phyloP scores from a whole-genome alignment of 805 yeast genomes.

The Teunomyces cretensis region DNA sequence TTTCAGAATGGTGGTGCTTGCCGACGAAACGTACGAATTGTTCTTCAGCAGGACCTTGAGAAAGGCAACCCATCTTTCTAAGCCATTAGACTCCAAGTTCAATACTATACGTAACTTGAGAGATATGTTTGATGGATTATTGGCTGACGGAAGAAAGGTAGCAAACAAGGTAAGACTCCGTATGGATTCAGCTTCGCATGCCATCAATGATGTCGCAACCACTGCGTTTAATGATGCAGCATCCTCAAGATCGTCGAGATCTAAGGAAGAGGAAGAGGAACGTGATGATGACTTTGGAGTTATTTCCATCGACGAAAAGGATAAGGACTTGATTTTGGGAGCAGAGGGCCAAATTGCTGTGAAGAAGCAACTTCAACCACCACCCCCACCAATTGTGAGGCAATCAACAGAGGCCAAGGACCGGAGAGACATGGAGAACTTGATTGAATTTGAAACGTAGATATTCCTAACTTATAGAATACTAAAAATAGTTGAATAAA shows the following conservation, averaged over 20 bases:
- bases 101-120: constrained; percentile 62
- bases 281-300: constrained; percentile 46
- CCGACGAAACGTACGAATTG: constrained; percentile 89
- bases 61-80: constrained; percentile 64
- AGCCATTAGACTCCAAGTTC: constrained; percentile 47
- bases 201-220: constrained; percentile 12
- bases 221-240: constrained; percentile 12
- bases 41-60: constrained; percentile 72
- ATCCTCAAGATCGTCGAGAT: constrained; percentile 29
- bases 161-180: constrained; percentile 87
- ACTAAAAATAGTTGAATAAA: background rate
- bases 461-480: background rate
- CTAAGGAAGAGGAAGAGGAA: constrained; percentile 44
- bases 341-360: constrained; percentile 45
- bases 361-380: constrained; percentile 3
- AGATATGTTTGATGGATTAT: constrained; percentile 85
- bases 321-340: constrained; percentile 49
- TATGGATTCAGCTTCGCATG: constrained; percentile 63
- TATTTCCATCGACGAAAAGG: constrained; percentile 40
- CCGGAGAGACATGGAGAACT: constrained; percentile 19
- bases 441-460: constrained; percentile 47
- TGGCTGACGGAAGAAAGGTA: constrained; percentile 90
- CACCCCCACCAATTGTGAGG: constrained; percentile 1
- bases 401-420: background rate
- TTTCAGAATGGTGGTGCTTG: constrained; percentile 89